Evolutionary conservation across 176 grass and related monocot genomes (phyloP), one percentile per base, ranked within the genome.

Genomic region (Dendrocalamus sinicus): DNA sequence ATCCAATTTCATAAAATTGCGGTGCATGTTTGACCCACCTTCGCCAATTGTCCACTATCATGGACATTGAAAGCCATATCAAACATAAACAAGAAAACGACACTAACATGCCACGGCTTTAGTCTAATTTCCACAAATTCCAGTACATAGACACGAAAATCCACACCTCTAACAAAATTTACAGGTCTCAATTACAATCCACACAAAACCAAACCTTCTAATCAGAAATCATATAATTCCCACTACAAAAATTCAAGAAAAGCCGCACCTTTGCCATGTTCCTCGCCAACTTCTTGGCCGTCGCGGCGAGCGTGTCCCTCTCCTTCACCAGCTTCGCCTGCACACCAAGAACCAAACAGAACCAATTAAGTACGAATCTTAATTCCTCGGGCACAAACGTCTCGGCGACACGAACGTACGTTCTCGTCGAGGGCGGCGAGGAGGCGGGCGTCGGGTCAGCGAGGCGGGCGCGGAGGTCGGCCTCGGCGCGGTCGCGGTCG

Each of bases 281-380:
- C 76, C 92, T 94, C 4, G 91, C 82, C 28, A 99, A 39, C 73
- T 94, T 94, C 75, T 91, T 99, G 35, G 88, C 77, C 14, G 88
- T 99, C 51, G 52, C 47, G 70, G 90, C 89, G 60, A 99, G 92
- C 81, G 84, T 83, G 63, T 94, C 93, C 84, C 93, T 91, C 75
- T 99, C 96, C 83, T 88, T 92, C 67, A 81, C 84, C 75, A 99
- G 96, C 84, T 89, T 94, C 76, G 84, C 88, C 96, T 96, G 75
- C 75, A 84, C 40, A 19, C 59, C 60, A 65, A 68, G 58, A 37
- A 93, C 43, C 71, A 55, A 43, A 59, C 66, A 39, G 1, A 2
- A 57, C 7, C 22, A 52, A 16, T 4, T 20, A 65, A 88, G 47
- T 35, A 30, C 45, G 65, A 59, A 32, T 47, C 57, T 66, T 6